Percentiles rank a stretch among this genome's conserved stretches.
Evolutionary conservation across 495 filamentous ascomycete species (phyloP).

Genomic region (Peziza echinospora): DNA sequence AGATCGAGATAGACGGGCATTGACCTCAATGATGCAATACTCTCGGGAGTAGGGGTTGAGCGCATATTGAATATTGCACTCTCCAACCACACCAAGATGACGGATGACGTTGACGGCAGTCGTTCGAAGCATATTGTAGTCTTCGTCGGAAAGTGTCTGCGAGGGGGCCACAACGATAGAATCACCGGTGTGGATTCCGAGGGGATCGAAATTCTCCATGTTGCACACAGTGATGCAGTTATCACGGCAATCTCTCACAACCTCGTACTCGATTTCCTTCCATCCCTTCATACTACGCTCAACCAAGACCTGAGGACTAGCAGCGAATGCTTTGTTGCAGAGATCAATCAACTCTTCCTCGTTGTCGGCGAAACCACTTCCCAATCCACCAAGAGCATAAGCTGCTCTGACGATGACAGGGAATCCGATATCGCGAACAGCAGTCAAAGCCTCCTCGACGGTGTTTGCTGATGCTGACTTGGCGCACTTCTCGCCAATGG

Average conservation of each 20-base stretch:
- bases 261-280: conserved; percentile 99
- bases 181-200: conserved; percentile 95
- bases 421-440: conserved; percentile 75
- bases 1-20: conserved; percentile 83
- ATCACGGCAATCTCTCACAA: conserved; percentile 84
- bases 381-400: conserved; percentile 85
- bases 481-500: conserved; percentile 91
- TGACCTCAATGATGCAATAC: conserved; percentile 98
- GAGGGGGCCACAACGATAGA: conserved; percentile 96
- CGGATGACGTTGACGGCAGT: conserved; percentile 98
- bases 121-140: conserved; percentile 97
- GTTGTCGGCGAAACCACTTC: conserved; percentile 86
- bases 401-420: conserved; percentile 94
- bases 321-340: conserved; percentile 88
- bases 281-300: conserved; percentile 98
- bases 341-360: conserved; percentile 68
- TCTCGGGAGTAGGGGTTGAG: conserved; percentile 90
- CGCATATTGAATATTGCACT: conserved; percentile 98
- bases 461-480: conserved; percentile 82
- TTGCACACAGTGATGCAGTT: conserved; percentile 99
- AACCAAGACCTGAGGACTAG: conserved; percentile 85
- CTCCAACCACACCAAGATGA: conserved; percentile 87
- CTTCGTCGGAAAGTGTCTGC: conserved; percentile 89
- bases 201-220: conserved; percentile 99
- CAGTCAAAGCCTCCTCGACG: conserved; percentile 62